Percentiles rank a stretch among this genome's conserved stretches.
phyloP scores from a whole-genome alignment of 192 early-diverging fungal species.

The Backusella morwellensis region DNA sequence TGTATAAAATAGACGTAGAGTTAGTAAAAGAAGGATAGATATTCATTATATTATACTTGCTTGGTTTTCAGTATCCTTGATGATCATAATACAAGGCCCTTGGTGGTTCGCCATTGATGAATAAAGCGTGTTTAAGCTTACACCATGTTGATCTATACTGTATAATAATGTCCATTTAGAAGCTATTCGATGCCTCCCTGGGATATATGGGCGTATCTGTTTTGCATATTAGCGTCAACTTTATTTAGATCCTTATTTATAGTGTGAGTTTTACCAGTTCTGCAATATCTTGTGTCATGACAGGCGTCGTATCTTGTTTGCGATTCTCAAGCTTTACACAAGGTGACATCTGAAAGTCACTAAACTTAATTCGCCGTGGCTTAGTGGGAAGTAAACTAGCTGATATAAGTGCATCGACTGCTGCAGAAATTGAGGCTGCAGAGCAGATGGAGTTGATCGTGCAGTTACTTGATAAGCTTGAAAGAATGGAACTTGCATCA shows the following conservation, averaged over 20 bases:
- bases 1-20: conserved; percentile 27
- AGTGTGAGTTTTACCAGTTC: conserved; percentile 40
- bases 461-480: background rate
- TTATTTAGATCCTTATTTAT: background rate
- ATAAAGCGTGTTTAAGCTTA: conserved; percentile 83
- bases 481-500: conserved; percentile 7
- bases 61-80: conserved; percentile 60
- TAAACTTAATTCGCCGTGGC: background rate
- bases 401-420: conserved; percentile 19
- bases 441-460: background rate
- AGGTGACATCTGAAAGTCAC: conserved; percentile 27
- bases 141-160: conserved; percentile 92
- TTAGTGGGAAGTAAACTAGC: conserved; percentile 21
- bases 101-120: conserved; percentile 52
- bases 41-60: conserved; percentile 26
- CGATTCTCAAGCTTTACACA: conserved; percentile 40
- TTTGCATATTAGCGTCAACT: background rate
- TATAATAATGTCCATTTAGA: conserved; percentile 83
- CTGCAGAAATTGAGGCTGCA: conserved; percentile 13
- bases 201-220: conserved; percentile 76
- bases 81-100: conserved; percentile 65
- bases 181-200: conserved; percentile 73
- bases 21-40: background rate
- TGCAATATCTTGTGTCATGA: conserved; percentile 40
- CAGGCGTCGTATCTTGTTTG: conserved; percentile 42